Base-by-base conservation (phyloP, 352 stramenopile species). In the Globisporangium perplexum region DNA sequence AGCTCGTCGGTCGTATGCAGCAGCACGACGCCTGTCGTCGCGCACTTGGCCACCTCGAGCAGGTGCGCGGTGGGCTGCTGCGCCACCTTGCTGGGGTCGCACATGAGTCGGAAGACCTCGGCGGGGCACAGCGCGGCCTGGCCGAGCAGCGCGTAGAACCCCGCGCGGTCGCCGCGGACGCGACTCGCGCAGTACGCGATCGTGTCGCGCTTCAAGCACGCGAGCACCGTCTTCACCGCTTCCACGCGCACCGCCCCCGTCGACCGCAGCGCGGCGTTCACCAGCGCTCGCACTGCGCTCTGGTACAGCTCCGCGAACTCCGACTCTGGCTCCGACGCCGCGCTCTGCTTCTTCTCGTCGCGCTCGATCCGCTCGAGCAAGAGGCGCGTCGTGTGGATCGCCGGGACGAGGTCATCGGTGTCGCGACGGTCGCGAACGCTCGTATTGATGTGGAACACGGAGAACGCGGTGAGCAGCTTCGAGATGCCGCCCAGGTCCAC, bases 1-100 rank as follows among this genome's bases (percentile, higher is more conserved):
- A 67, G 60, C 52, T 66, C 56, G 55, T 70, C 61, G 4, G 68
- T 82, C 10, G 68, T 74, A 44, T 86, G 74, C 4, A 86, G 48
- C 53, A 83, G 55, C 36, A 83, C 68, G 48, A 86, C 75, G 20
- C 70, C 70, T 28, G 35, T 57, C 6, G 71, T 86, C 59, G 75
- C 71, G 26, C 72, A 65, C 23, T 69, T 54, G 20, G 79, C 38
- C 12, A 83, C 60, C 50, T 79, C 67, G 30, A 59, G 42, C 50
- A 83, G 55, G 18, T 74, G 57, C 10, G 63, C 65, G 57, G 26
- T 68, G 48, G 17, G 18, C 33, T 7, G 12, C 12, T 63, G 50
- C 4, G 58, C 46, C 26, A 60, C 58, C 42, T 68, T 39, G 15
- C 47, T 74, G 12, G 63, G 60, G 26, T 77, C 65, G 43, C 69